A percentile compares a stretch with the other conserved stretches of the same genome.
Conservation (phyloP, 306 rosid species). For the Ormosia semicastrata region DNA sequence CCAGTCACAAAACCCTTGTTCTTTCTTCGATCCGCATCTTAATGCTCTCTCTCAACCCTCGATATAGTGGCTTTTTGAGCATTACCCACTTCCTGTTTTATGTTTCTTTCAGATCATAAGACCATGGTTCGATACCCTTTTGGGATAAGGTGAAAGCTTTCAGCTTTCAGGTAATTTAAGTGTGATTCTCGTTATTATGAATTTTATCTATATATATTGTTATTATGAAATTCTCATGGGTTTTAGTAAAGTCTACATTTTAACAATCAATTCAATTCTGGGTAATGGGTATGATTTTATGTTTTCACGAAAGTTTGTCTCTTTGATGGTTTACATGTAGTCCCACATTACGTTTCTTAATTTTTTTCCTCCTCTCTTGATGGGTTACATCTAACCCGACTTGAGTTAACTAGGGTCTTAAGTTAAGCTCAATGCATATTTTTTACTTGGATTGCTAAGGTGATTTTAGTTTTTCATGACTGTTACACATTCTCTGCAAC, state of each 20-base stretch:
- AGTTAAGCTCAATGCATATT: not conserved
- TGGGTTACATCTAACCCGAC: slow-evolving; percentile 2
- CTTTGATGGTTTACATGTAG: not conserved
- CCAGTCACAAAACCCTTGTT: slow-evolving; percentile 15
- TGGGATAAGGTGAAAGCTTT: slow-evolving; percentile 5
- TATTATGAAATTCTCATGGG: not conserved
- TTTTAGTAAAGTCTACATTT: slow-evolving; percentile 4
- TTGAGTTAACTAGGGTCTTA: not conserved
- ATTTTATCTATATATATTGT: not conserved
- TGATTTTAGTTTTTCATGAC: slow-evolving; percentile 15
- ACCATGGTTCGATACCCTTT: not conserved
- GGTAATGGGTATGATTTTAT: slow-evolving; percentile 7
- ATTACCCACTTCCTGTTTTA: slow-evolving; percentile 19
- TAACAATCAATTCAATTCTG: not conserved
- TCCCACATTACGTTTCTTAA: not conserved
- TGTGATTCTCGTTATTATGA: not conserved
- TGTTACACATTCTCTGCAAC: slow-evolving; percentile 4
- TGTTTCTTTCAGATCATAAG: not conserved
- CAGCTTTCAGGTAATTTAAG: slow-evolving; percentile 24
- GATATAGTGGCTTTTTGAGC: not conserved
- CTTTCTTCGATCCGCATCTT: slow-evolving; percentile 32
- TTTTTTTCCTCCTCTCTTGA: not conserved
- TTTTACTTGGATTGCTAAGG: not conserved
- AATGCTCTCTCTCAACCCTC: slow-evolving; percentile 2
- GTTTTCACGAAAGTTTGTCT: not conserved